phyloP scores from a whole-genome alignment of 768 basidiomycete genomes.

The Leucosporidium yakuticum region DNA sequence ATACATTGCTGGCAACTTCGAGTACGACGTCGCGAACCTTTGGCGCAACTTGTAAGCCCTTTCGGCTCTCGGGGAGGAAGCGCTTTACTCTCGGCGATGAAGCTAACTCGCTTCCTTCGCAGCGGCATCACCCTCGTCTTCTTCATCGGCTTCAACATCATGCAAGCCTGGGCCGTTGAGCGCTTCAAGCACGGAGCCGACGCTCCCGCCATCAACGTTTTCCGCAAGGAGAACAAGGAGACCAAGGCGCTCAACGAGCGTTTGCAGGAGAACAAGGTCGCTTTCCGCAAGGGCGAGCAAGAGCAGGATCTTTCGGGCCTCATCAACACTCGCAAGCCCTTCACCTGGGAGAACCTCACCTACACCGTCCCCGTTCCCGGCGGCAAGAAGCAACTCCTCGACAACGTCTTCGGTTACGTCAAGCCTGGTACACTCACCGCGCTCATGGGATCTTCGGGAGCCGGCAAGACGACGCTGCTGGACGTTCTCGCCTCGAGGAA shows the following conservation, averaged over 20 bases:
- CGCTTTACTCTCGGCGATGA: no score
- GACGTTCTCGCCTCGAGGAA: slow-evolving; percentile 38
- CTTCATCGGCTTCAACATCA: slow-evolving; percentile 61
- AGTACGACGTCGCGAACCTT: not conserved
- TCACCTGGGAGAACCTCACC: slow-evolving; percentile 44
- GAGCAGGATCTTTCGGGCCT: slow-evolving; percentile 17
- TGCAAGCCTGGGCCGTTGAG: slow-evolving; percentile 3
- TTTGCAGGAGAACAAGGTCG: slow-evolving; percentile 46
- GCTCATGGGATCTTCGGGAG: slow-evolving; percentile 49
- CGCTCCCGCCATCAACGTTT: slow-evolving; percentile 2
- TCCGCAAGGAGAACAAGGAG: slow-evolving; percentile 38
- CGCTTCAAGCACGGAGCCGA: slow-evolving; percentile 32
- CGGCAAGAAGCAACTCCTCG: slow-evolving; percentile 30
- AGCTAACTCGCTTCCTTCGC: no score
- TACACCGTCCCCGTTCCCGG: slow-evolving; percentile 19
- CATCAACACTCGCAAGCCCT: slow-evolving; percentile 17
- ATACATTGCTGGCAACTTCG: slow-evolving; percentile 25
- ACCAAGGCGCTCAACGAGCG: slow-evolving; percentile 42
- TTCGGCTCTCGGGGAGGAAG: no score
- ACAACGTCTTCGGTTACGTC: slow-evolving; percentile 45
- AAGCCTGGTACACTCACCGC: slow-evolving; percentile 47
- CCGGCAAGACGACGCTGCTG: slow-evolving; percentile 46
- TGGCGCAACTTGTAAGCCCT: not conserved
- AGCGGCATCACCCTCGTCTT: slow-evolving; percentile 61
- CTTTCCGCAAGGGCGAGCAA: slow-evolving; percentile 13